A percentile compares a stretch with the other conserved stretches of the same genome.
Evolutionary conservation across 2,329 filamentous ascomycete genomes (phyloP).

Genomic region (Paecilomyces variotii): DNA sequence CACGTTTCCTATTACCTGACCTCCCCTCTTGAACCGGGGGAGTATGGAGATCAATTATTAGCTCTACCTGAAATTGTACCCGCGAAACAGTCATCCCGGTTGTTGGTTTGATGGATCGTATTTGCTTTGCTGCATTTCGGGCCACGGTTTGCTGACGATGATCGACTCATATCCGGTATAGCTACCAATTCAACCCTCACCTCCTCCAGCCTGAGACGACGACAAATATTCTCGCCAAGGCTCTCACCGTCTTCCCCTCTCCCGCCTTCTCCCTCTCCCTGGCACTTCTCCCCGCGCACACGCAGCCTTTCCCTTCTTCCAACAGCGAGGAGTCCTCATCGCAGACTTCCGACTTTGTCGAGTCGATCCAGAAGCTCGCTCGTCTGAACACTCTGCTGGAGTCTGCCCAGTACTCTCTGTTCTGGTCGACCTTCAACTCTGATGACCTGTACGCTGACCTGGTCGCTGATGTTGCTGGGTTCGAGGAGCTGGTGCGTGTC

Average conservation of each 20-base stretch:
- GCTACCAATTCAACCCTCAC: slow-evolving; percentile 99
- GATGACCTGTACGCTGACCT: slow-evolving; percentile 95
- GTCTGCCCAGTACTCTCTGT: slow-evolving; percentile 78
- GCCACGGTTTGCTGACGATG: neutral
- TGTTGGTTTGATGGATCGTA: no score
- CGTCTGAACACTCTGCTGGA: slow-evolving; percentile 80
- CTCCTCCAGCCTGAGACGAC: slow-evolving; percentile 93
- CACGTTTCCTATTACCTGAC: slow-evolving; percentile 99
- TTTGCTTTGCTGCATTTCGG: neutral
- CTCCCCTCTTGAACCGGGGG: slow-evolving; percentile 37
- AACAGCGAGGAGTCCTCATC: slow-evolving; percentile 31
- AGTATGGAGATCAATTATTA: slow-evolving; percentile 61
- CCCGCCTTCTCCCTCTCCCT: slow-evolving; percentile 91
- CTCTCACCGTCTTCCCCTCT: slow-evolving; percentile 92
- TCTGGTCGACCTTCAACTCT: slow-evolving; percentile 87
- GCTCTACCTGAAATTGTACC: slow-evolving; percentile 59
- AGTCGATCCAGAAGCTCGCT: slow-evolving; percentile 84
- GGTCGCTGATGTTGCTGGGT: slow-evolving; percentile 86
- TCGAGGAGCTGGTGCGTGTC: slow-evolving; percentile 87
- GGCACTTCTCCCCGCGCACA: slow-evolving; percentile 82
- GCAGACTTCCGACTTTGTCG: slow-evolving; percentile 53
- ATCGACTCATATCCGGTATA: slow-evolving; percentile 32
- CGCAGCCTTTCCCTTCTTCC: slow-evolving; percentile 55
- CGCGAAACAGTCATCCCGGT: neutral
- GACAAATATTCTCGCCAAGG: slow-evolving; percentile 98